Conservation (phyloP, 768 basidiomycete species). For the Mycena filopes region DNA sequence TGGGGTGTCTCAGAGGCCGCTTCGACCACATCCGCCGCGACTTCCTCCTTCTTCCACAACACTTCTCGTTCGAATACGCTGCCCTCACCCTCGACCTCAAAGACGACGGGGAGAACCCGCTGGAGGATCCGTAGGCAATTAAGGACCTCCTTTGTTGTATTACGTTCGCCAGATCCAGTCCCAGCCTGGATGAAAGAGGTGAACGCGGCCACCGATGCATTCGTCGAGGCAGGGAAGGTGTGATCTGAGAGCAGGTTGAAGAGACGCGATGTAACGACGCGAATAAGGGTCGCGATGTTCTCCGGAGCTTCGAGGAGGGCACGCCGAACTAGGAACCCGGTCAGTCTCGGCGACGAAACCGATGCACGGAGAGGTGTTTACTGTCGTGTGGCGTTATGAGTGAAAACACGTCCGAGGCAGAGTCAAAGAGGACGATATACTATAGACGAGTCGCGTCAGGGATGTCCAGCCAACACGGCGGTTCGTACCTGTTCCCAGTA, state of each 20-base stretch:
- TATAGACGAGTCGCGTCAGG: slow-evolving; percentile 40
- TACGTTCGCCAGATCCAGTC: slow-evolving; percentile 62
- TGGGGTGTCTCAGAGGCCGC: slow-evolving; percentile 56
- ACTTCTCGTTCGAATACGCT: slow-evolving; percentile 81
- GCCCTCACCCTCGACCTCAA: slow-evolving; percentile 79
- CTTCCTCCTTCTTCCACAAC: slow-evolving; percentile 80
- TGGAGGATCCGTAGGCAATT: slow-evolving; percentile 94
- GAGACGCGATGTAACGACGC: slow-evolving; percentile 72
- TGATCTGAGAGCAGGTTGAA: slow-evolving; percentile 83
- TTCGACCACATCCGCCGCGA: slow-evolving; percentile 47
- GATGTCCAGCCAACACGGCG: slow-evolving; percentile 1
- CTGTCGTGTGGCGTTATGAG: slow-evolving; percentile 88
- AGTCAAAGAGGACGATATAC: slow-evolving; percentile 90
- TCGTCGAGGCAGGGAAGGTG: slow-evolving; percentile 74
- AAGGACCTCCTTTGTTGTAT: slow-evolving; percentile 85
- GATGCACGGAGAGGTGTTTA: slow-evolving; percentile 43
- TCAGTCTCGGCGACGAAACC: slow-evolving; percentile 10
- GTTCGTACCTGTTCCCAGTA: slow-evolving; percentile 89
- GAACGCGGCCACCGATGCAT: slow-evolving; percentile 69
- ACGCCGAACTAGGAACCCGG: slow-evolving; percentile 70
- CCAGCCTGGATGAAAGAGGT: slow-evolving; percentile 76
- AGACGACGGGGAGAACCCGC: slow-evolving; percentile 90
- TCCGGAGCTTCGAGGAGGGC: slow-evolving; percentile 85
- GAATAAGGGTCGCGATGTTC: slow-evolving; percentile 86
- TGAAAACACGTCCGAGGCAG: slow-evolving; percentile 90